A percentile compares a stretch with the other conserved stretches of the same genome.
phyloP scores from a whole-genome alignment of 441 rosid genomes.

The Macaranga tanarius region DNA sequence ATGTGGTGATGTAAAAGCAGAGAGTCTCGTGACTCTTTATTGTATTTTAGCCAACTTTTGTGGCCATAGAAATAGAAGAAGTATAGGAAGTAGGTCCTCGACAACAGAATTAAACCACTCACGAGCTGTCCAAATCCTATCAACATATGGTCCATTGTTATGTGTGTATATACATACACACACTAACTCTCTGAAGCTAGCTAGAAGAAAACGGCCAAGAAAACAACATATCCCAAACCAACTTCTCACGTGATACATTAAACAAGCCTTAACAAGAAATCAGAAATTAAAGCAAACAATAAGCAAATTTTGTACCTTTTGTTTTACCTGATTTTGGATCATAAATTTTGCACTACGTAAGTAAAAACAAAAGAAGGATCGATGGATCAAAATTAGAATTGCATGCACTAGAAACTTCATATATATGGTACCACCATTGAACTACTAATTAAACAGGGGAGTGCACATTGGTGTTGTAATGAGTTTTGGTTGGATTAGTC shows the following conservation, averaged over 20 bases:
- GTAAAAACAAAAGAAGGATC: no score
- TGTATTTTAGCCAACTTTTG: slow-evolving; percentile 59
- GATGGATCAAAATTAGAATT: no score
- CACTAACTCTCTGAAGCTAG: background rate
- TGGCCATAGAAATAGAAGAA: slow-evolving; percentile 36
- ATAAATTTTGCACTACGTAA: no score
- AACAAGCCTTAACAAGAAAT: background rate
- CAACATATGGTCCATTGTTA: background rate
- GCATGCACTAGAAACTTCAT: no score
- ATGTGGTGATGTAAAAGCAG: slow-evolving; percentile 21
- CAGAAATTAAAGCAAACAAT: no score
- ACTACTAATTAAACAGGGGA: no score
- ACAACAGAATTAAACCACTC: slow-evolving; percentile 27
- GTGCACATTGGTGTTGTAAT: no score
- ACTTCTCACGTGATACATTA: background rate
- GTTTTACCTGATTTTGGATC: no score
- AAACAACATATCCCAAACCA: background rate
- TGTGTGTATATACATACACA: no score
- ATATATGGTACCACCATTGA: no score
- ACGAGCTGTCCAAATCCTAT: slow-evolving; percentile 21
- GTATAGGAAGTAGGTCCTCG: slow-evolving; percentile 16
- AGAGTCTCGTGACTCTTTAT: slow-evolving; percentile 68
- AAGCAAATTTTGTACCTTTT: no score
- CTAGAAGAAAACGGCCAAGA: background rate
- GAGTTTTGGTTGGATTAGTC: no score